These are phyloP conservation scores for Schizochytrium sp. DNA, from an alignment of 108 stramenopile genomes.

Conservation along the genomic window DNA sequence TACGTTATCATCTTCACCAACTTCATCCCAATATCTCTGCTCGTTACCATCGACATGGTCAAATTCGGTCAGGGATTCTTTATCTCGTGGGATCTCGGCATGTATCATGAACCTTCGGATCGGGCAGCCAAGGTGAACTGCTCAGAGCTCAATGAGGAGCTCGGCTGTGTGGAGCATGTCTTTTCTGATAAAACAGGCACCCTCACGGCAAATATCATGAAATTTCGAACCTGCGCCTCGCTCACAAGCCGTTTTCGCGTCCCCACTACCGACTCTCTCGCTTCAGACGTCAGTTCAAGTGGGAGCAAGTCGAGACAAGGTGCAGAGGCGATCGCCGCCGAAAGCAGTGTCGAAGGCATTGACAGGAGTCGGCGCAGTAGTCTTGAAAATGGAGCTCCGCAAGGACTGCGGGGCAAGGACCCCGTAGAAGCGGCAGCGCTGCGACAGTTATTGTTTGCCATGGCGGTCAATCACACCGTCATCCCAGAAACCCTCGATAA, in stretches of 20 bases:
- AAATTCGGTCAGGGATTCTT: conserved; percentile 9
- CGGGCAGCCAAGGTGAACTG: neutral
- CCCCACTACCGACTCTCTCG: too few species aligned
- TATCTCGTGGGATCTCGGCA: conserved; percentile 25
- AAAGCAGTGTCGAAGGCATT: too few species aligned
- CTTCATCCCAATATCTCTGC: conserved; percentile 36
- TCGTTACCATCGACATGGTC: conserved; percentile 31
- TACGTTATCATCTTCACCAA: conserved; percentile 60
- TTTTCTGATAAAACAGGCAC: conserved; percentile 45
- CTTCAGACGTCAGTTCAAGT: too few species aligned
- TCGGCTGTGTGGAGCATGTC: conserved; percentile 40
- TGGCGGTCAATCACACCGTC: conserved; percentile 65
- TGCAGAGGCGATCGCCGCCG: too few species aligned
- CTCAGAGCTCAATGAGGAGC: conserved; percentile 18
- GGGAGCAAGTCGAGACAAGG: too few species aligned
- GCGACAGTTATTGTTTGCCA: neutral
- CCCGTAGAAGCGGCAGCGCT: neutral
- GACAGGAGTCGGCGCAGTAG: too few species aligned
- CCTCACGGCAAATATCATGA: conserved; percentile 40
- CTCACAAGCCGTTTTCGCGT: neutral
- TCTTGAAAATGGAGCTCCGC: neutral
- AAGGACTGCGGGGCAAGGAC: neutral
- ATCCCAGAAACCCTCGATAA: conserved; percentile 19
- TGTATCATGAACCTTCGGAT: conserved; percentile 23
- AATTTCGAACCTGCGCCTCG: conserved; percentile 84